These are phyloP conservation scores for Mycena amicta DNA, from an alignment of 768 basidiomycete species.

Conservation along the genomic window DNA sequence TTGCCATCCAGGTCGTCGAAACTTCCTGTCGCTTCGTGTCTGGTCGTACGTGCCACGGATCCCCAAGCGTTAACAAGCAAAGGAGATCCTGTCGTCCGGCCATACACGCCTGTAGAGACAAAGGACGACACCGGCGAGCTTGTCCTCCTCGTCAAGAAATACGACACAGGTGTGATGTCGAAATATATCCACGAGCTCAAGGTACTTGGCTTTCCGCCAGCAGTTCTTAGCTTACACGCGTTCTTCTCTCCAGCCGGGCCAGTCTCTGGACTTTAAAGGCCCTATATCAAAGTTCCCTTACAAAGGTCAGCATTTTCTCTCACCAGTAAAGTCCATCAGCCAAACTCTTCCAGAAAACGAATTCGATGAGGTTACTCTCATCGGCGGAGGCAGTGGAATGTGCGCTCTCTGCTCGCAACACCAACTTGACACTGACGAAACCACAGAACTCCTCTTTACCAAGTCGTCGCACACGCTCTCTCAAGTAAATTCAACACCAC, in stretches of 20 bases:
- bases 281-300: constrained; percentile 88
- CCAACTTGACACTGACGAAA: constrained; percentile 3
- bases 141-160: constrained; percentile 82
- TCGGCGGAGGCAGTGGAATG: constrained; percentile 96
- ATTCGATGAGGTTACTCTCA: constrained; percentile 82
- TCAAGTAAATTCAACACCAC: constrained; percentile 82
- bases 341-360: constrained; percentile 59
- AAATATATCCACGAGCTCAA: constrained; percentile 81
- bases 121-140: constrained; percentile 77
- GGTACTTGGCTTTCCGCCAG: too few relatives aligned
- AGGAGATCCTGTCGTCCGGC: constrained; percentile 85
- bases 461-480: constrained; percentile 74
- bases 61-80: constrained; percentile 67
- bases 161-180: constrained; percentile 81
- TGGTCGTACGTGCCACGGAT: constrained; percentile 76
- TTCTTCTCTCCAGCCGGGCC: constrained; percentile 55
- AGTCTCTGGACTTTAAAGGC: constrained; percentile 85
- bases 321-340: background rate
- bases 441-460: constrained; percentile 78
- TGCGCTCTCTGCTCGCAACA: constrained; percentile 35
- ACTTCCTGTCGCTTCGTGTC: constrained; percentile 76
- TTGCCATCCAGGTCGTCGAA: too few relatives aligned
- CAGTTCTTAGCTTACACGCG: background rate
- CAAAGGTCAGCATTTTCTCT: constrained; percentile 56
- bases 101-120: constrained; percentile 91